Base-by-base conservation (phyloP, 176 grass and related monocot species). In the Raddia guianensis region DNA sequence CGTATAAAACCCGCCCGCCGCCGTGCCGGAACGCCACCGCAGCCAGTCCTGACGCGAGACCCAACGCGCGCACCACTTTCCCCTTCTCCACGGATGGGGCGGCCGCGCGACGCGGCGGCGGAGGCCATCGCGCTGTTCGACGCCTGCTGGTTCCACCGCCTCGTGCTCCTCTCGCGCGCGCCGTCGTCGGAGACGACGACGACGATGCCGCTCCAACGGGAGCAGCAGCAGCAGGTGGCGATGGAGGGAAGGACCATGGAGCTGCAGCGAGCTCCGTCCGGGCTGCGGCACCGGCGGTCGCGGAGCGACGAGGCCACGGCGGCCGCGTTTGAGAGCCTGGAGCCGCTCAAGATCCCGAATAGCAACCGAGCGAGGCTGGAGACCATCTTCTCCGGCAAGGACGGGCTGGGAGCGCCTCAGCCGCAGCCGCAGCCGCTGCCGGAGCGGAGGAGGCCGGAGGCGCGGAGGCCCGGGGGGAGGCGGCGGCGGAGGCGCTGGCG, bases 381-480 rank as follows among this genome's bases (percentile, higher is more conserved):
- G 67, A 95, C 88, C 67, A 91, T 95, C 67, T 68, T 87, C 45
- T 95, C 96, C 27, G 79, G 88, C 9, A 99, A 99, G 68, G 86
- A 84, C 57, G 78, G 86, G 2, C 59, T 70, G 50, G 65, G 59
- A 44, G 58, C 84, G 71, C 27, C 27, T 0, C 27, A 27, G 27
- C 62, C 27, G 27, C 27, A 27, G 27, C 62, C 64, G 77, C 59
- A 69, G 68, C 13, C 65, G 58, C 49, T 13, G 12, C 62, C 60
- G 4, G 68, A 50, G 61, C 56, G 75, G 40, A 52, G 71, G 27
- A 12, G 76, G 76, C 69, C n/a, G 8, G 86, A 70, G 55, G 58
- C 13, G 42, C 49, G 57, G 54, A 67, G 27, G 5, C 21, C 43
- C 0, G 40, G 42, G 15, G 42, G 49, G 47, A 48, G 83, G 77